These are phyloP conservation scores for Westerdykella sp. DNA, from an alignment of 2,329 filamentous ascomycete genomes.

Conservation along the genomic window DNA sequence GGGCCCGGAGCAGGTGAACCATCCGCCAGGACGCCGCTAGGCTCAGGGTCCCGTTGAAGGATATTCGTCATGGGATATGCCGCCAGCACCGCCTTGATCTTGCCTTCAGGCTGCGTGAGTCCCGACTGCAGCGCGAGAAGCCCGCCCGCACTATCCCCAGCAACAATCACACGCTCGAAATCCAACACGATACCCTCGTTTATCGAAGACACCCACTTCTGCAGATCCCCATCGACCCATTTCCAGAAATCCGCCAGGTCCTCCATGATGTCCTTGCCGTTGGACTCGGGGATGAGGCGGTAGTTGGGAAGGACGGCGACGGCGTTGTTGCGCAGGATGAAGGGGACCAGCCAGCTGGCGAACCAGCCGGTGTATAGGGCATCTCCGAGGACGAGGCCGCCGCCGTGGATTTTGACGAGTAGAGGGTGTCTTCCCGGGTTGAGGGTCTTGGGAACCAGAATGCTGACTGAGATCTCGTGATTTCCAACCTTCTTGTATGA, in stretches of 20 bases:
- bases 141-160: slow-evolving; percentile 37
- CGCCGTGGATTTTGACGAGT: slow-evolving; percentile 42
- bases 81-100: slow-evolving; percentile 18
- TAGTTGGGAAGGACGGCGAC: slow-evolving; percentile 47
- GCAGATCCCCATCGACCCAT: slow-evolving; percentile 44
- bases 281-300: slow-evolving; percentile 48
- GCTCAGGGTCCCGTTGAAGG: slow-evolving; percentile 3
- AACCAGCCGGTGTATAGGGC: slow-evolving; percentile 27
- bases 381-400: slow-evolving; percentile 35
- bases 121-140: slow-evolving; percentile 33
- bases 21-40: slow-evolving; percentile 1
- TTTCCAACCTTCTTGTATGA: slow-evolving; percentile 39
- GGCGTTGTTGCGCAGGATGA: slow-evolving; percentile 37
- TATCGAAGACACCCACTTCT: slow-evolving; percentile 47
- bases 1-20: slow-evolving; percentile 7
- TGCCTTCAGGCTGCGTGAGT: slow-evolving; percentile 13
- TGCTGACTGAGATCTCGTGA: slow-evolving; percentile 33
- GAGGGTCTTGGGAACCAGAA: slow-evolving; percentile 38
- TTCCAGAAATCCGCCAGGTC: slow-evolving; percentile 47
- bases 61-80: slow-evolving; percentile 28
- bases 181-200: slow-evolving; percentile 16
- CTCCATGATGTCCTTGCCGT: slow-evolving; percentile 41
- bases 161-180: slow-evolving; percentile 21
- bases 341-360: slow-evolving; percentile 32
- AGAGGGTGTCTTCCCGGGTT: slow-evolving; percentile 34